Conservation (phyloP, 306 rosid genomes). For the Acacia crassicarpa region DNA sequence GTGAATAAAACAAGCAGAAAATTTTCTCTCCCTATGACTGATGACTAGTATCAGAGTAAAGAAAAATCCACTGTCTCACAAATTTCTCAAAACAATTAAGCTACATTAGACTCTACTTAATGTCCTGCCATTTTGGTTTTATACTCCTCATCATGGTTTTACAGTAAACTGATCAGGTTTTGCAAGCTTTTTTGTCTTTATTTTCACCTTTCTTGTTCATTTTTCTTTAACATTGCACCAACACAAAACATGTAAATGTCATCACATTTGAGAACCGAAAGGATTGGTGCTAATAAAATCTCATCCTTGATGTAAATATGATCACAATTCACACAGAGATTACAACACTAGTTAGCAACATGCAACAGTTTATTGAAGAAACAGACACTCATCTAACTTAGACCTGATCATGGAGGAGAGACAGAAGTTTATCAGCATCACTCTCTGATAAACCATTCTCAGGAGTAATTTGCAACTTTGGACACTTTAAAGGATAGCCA, state of each 20-base stretch:
- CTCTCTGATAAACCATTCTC: conserved; percentile 66
- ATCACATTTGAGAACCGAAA: neutral
- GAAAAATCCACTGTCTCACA: neutral
- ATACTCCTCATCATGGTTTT: neutral
- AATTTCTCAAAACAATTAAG: neutral
- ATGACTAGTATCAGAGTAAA: neutral
- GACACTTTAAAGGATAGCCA: conserved; percentile 92
- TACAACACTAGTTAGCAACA: conserved; percentile 14
- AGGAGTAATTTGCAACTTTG: conserved; percentile 79
- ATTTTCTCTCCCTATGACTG: neutral
- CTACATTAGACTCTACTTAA: neutral
- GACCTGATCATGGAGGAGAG: conserved; percentile 87
- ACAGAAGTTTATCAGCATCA: conserved; percentile 66
- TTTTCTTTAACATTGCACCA: conserved; percentile 7
- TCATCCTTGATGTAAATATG: conserved; percentile 21
- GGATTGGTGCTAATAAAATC: neutral
- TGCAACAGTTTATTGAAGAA: conserved; percentile 20
- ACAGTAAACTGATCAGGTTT: neutral
- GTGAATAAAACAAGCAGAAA: neutral
- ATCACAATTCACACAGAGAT: conserved; percentile 12
- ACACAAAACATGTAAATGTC: neutral
- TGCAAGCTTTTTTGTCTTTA: neutral
- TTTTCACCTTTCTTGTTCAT: conserved; percentile 8
- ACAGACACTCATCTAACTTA: neutral
- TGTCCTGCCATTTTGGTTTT: neutral